Evolutionary conservation across 1,284 basidiomycete genomes (phyloP).

Genomic region (Ganoderma sinense): DNA sequence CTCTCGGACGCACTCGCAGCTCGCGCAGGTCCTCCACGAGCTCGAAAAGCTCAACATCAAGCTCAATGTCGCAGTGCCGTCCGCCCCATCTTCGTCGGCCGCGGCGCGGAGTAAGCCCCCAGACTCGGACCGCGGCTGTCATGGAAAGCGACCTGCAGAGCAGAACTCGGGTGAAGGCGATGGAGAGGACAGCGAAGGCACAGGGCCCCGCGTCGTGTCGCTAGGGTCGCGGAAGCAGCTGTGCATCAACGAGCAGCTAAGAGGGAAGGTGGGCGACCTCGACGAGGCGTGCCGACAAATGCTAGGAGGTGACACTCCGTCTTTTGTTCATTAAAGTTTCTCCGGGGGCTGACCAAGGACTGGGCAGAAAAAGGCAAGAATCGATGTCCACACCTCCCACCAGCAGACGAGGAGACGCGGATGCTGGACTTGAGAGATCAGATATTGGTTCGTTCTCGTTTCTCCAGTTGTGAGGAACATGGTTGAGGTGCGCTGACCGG

Average conservation of each 20-base stretch:
- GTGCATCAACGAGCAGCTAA: slow-evolving; percentile 89
- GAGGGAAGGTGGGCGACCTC: slow-evolving; percentile 74
- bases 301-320: slow-evolving; percentile 64
- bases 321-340: slow-evolving; percentile 15
- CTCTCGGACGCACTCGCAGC: slow-evolving; percentile 94
- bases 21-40: slow-evolving; percentile 91
- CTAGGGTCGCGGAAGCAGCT: slow-evolving; percentile 94
- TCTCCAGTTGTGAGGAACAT: neutral
- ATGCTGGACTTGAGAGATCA: slow-evolving; percentile 92
- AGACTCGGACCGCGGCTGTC: neutral
- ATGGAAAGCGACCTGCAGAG: slow-evolving; percentile 13
- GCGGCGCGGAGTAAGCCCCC: neutral
- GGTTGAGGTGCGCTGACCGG: neutral
- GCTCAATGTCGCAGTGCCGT: slow-evolving; percentile 34
- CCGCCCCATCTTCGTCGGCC: neutral
- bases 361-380: slow-evolving; percentile 61
- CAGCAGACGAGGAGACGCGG: slow-evolving; percentile 70
- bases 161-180: slow-evolving; percentile 17
- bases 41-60: slow-evolving; percentile 72
- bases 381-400: slow-evolving; percentile 87
- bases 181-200: slow-evolving; percentile 34
- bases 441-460: slow-evolving; percentile 70
- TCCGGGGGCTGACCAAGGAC: neutral
- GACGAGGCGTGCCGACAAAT: slow-evolving; percentile 94
- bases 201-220: slow-evolving; percentile 70